Percentiles rank a stretch among this genome's conserved stretches.
phyloP scores from a whole-genome alignment of 352 stramenopile species.

The Thalassiosira hispida region DNA sequence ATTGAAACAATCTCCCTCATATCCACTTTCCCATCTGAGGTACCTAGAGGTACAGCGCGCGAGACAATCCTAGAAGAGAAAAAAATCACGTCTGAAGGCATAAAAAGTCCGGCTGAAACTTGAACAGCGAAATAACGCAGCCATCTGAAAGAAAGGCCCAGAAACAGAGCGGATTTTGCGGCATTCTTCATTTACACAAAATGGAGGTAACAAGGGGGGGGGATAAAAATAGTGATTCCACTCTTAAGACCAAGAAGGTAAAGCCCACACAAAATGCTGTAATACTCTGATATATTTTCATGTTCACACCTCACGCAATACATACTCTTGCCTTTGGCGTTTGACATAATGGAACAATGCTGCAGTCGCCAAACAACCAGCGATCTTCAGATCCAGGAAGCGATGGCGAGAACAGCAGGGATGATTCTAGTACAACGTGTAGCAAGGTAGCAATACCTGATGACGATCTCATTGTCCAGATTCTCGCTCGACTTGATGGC shows the following conservation, averaged over 20 bases:
- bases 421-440: background rate
- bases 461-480: conserved; percentile 53
- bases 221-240: background rate
- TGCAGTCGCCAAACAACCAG: conserved; percentile 4
- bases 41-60: too few relatives aligned
- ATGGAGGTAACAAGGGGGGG: conserved; percentile 7
- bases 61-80: too few relatives aligned
- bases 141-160: too few relatives aligned
- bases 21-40: too few relatives aligned
- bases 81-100: too few relatives aligned
- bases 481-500: conserved; percentile 66
- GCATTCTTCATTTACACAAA: conserved; percentile 1
- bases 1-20: too few relatives aligned
- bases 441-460: conserved; percentile 28
- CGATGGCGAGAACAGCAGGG: conserved; percentile 2
- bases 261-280: too few relatives aligned
- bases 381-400: conserved; percentile 7
- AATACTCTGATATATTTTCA: background rate
- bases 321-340: background rate
- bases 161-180: too few relatives aligned
- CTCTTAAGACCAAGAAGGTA: too few relatives aligned
- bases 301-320: background rate
- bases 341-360: background rate
- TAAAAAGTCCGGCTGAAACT: too few relatives aligned
- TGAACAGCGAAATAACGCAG: too few relatives aligned